These are phyloP conservation scores for Teratosphaeriaceae sp. DNA, from an alignment of 2,329 filamentous ascomycete genomes.

Conservation along the genomic window DNA sequence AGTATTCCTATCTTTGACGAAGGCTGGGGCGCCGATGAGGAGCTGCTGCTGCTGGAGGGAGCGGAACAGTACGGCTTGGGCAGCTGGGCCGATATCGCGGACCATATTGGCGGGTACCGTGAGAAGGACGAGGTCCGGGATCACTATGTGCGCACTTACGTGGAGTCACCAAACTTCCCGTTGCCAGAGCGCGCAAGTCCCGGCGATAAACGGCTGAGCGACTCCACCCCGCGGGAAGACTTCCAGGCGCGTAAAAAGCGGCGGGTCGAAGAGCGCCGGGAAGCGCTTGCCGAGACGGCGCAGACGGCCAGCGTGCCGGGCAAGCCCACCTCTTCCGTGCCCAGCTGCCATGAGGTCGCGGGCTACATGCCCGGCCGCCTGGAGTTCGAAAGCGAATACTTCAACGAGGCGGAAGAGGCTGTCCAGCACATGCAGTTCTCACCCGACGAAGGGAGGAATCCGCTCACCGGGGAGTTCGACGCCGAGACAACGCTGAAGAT, in stretches of 20 bases:
- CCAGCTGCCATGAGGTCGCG: constrained; percentile 94
- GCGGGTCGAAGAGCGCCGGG: constrained; percentile 85
- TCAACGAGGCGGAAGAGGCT: constrained; percentile 96
- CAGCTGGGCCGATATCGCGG: constrained; percentile 95
- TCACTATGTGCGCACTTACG: constrained; percentile 84
- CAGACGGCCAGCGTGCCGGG: constrained; percentile 76
- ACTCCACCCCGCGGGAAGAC: constrained; percentile 78
- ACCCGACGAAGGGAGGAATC: constrained; percentile 86
- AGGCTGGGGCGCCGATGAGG: constrained; percentile 97
- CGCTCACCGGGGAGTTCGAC: constrained; percentile 75
- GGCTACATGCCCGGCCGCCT: constrained; percentile 97
- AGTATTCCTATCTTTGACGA: constrained; percentile 93
- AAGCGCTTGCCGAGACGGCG: constrained; percentile 75
- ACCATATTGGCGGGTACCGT: constrained; percentile 93
- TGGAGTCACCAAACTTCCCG: constrained; percentile 77
- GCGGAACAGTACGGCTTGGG: constrained; percentile 94
- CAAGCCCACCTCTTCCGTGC: constrained; percentile 92
- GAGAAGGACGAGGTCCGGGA: constrained; percentile 93
- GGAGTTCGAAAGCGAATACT: constrained; percentile 96
- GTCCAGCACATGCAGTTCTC: constrained; percentile 99
- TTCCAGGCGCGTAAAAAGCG: constrained; percentile 92
- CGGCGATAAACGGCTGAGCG: constrained; percentile 68
- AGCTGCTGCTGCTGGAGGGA: constrained; percentile 85
- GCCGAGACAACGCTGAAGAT: constrained; percentile 97
- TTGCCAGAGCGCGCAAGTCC: constrained; percentile 82